phyloP scores from a whole-genome alignment of 495 filamentous ascomycete genomes.

The Xylaria palmicola region DNA sequence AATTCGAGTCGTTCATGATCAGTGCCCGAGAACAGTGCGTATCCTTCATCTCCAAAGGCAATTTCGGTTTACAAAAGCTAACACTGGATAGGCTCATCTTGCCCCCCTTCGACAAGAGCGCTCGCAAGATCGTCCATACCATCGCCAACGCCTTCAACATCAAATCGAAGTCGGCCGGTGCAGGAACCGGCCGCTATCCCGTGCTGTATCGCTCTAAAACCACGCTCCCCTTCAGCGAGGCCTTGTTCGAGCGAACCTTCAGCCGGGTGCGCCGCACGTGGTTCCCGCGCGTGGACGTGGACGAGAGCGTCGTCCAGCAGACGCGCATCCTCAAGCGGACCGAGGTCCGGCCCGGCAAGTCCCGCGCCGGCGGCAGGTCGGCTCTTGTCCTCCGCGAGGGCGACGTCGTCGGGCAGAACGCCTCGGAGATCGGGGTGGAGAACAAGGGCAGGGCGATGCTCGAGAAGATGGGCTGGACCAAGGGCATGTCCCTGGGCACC shows the following conservation, averaged over 20 bases:
- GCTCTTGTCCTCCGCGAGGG: conserved; percentile 72
- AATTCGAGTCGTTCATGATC: conserved; percentile 70
- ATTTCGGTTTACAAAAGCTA: conserved; percentile 12
- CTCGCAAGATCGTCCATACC: conserved; percentile 74
- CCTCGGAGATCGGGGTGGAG: conserved; percentile 77
- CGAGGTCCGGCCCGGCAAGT: conserved; percentile 18
- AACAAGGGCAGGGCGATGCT: conserved; percentile 87
- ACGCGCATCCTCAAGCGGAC: conserved; percentile 21
- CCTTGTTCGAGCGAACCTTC: conserved; percentile 42
- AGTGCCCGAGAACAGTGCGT: conserved; percentile 63
- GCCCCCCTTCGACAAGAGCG: conserved; percentile 78
- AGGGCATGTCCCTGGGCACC: conserved; percentile 82
- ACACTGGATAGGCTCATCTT: conserved; percentile 61
- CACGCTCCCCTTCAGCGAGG: conserved; percentile 55
- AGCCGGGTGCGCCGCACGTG: conserved; percentile 42
- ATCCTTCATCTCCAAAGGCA: background rate
- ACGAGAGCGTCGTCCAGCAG: conserved; percentile 34
- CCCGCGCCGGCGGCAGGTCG: conserved; percentile 28
- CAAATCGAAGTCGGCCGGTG: conserved; percentile 82
- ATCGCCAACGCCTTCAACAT: conserved; percentile 68
- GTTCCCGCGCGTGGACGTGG: conserved; percentile 48
- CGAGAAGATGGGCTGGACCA: conserved; percentile 97
- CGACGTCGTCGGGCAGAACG: conserved; percentile 82
- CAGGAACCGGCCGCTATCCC: conserved; percentile 69
- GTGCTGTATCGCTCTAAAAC: conserved; percentile 70